Evolutionary conservation across 495 filamentous ascomycete species (phyloP).

Genomic region (Cryomyces minteri): DNA sequence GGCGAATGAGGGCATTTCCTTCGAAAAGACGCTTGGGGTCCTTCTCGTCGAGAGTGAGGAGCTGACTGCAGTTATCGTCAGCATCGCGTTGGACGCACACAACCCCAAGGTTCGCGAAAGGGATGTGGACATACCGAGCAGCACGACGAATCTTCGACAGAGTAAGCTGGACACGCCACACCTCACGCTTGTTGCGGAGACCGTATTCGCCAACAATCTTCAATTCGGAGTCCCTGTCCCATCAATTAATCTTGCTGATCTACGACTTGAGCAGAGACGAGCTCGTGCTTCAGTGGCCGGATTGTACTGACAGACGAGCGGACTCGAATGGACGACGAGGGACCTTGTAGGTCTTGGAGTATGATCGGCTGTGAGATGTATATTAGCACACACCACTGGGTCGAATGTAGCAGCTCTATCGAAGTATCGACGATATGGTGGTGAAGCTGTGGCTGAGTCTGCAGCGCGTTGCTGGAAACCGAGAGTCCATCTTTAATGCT

Average conservation of each 20-base stretch:
- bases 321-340: slow-evolving; percentile 85
- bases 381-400: too few species aligned
- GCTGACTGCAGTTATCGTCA: slow-evolving; percentile 45
- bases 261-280: slow-evolving; percentile 94
- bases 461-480: too few species aligned
- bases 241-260: slow-evolving; percentile 28
- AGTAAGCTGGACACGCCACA: slow-evolving; percentile 97
- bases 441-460: too few species aligned
- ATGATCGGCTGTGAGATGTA: slow-evolving; percentile 28
- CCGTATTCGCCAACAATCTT: slow-evolving; percentile 99
- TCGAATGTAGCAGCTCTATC: too few species aligned
- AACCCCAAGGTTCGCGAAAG: not conserved
- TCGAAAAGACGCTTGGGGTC: slow-evolving; percentile 99
- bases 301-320: slow-evolving; percentile 91
- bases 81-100: not conserved
- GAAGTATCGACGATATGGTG: too few species aligned
- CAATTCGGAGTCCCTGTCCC: slow-evolving; percentile 86
- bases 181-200: slow-evolving; percentile 99
- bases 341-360: slow-evolving; percentile 99
- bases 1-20: slow-evolving; percentile 98
- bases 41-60: slow-evolving; percentile 99
- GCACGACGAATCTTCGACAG: slow-evolving; percentile 99
- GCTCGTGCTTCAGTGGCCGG: slow-evolving; percentile 94
- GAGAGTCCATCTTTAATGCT: too few species aligned
- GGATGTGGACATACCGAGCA: slow-evolving; percentile 57